A percentile compares a stretch with the other conserved stretches of the same genome.
These are phyloP conservation scores for Ailanthus altissimus DNA, from an alignment of 345 rosid genomes.

Conservation along the genomic window DNA sequence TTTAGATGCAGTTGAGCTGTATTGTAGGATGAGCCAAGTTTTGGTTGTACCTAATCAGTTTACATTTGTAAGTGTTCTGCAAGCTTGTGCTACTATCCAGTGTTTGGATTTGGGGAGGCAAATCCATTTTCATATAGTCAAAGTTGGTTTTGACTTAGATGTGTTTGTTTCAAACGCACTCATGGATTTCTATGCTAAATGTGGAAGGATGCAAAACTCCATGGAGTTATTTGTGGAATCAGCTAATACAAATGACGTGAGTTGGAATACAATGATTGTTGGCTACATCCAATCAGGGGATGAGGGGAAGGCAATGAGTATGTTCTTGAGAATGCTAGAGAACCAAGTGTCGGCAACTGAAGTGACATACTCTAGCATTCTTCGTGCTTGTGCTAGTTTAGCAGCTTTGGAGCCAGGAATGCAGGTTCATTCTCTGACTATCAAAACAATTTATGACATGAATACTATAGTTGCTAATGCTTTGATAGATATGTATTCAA, in stretches of 20 bases:
- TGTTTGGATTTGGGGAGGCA: constrained; percentile 59
- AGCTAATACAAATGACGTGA: constrained; percentile 55
- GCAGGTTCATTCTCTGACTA: constrained; percentile 63
- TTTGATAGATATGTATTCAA: constrained; percentile 91
- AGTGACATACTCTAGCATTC: constrained; percentile 76
- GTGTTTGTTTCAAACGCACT: constrained; percentile 76
- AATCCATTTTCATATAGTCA: constrained; percentile 60
- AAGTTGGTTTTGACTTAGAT: constrained; percentile 49
- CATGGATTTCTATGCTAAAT: constrained; percentile 78
- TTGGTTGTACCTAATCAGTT: constrained; percentile 71
- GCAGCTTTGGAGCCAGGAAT: constrained; percentile 71
- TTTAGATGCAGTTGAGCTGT: constrained; percentile 57
- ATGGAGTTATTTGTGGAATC: constrained; percentile 56
- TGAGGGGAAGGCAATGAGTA: constrained; percentile 56
- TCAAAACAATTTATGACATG: constrained; percentile 59
- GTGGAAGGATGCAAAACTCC: constrained; percentile 66
- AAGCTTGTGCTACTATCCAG: constrained; percentile 61
- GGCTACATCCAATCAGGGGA: constrained; percentile 59
- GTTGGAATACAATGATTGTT: constrained; percentile 87
- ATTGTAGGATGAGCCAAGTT: constrained; percentile 61
- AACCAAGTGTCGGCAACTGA: constrained; percentile 56
- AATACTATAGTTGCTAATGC: constrained; percentile 64
- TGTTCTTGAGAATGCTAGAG: constrained; percentile 62
- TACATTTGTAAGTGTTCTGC: constrained; percentile 69
- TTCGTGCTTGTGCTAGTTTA: constrained; percentile 77